These are phyloP conservation scores for Xylaria sp. DNA, from an alignment of 2,329 filamentous ascomycete genomes.

Conservation along the genomic window DNA sequence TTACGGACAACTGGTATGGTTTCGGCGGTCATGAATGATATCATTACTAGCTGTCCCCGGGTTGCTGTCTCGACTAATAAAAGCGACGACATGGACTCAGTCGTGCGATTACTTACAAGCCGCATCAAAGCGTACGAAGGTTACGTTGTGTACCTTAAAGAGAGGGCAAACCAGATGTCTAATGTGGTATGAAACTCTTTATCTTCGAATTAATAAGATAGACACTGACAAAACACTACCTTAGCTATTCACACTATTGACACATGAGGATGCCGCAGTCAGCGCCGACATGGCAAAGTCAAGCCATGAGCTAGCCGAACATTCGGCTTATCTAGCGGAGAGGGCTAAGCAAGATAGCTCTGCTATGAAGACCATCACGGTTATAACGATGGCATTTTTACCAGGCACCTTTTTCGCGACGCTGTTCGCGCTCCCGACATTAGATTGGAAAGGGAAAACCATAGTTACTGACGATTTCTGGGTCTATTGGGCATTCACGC, in stretches of 20 bases:
- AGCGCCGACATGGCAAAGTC: conserved; percentile 14
- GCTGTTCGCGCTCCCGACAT: conserved; percentile 4
- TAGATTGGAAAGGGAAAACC: not conserved
- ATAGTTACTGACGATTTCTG: not conserved
- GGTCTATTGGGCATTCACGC: conserved; percentile 19
- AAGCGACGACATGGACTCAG: not conserved
- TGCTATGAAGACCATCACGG: conserved; percentile 7
- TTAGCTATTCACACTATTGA: conserved; percentile 11
- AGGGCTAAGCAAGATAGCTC: conserved; percentile 6
- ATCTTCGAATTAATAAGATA: not conserved
- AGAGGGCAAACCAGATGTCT: conserved; percentile 1
- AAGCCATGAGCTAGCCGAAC: not conserved
- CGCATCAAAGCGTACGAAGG: not conserved
- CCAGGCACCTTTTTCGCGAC: conserved; percentile 8
- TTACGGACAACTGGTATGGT: not conserved
- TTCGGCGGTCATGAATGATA: not conserved
- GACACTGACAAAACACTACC: not conserved
- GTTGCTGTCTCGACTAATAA: too few relatives aligned
- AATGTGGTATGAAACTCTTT: not conserved
- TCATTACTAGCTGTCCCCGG: not conserved
- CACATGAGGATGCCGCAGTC: conserved; percentile 8
- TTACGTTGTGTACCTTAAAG: conserved; percentile 4
- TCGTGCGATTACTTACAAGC: conserved; percentile 1
- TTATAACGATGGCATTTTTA: conserved; percentile 23
- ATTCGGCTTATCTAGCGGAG: not conserved